Evolutionary conservation across 2,329 filamentous ascomycete genomes (phyloP).

Genomic region (Penicillium sp.): DNA sequence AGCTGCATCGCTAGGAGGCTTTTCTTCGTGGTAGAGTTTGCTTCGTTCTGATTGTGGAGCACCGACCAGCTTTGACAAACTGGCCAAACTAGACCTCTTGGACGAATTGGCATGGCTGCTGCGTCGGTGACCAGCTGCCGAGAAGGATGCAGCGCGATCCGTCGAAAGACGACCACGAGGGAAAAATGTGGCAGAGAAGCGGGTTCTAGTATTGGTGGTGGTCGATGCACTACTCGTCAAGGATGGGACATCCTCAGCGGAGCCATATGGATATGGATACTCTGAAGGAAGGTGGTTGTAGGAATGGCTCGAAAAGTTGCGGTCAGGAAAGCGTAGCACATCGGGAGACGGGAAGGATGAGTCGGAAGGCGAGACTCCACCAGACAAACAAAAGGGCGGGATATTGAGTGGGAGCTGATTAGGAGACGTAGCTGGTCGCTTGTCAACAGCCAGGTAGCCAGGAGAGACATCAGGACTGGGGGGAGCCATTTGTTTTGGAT

Average conservation of each 20-base stretch:
- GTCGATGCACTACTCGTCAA: constrained; percentile 52
- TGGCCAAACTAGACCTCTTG: constrained; percentile 51
- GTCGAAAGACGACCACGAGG: constrained; percentile 42
- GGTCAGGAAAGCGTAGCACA: constrained; percentile 44
- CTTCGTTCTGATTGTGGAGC: constrained; percentile 46
- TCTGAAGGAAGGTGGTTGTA: constrained; percentile 40
- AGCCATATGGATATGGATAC: constrained; percentile 42
- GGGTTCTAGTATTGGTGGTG: constrained; percentile 43
- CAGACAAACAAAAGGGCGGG: constrained; percentile 42
- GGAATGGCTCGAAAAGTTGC: constrained; percentile 36
- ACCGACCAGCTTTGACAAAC: constrained; percentile 48
- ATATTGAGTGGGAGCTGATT: constrained; percentile 40
- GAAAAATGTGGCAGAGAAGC: constrained; percentile 46
- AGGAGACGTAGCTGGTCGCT: constrained; percentile 44
- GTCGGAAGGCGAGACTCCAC: constrained; percentile 38
- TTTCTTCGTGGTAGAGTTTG: constrained; percentile 47
- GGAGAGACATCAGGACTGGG: constrained; percentile 40
- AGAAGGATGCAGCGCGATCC: constrained; percentile 47
- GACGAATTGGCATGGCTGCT: constrained; percentile 41
- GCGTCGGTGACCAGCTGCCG: constrained; percentile 39
- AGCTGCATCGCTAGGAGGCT: constrained; percentile 40
- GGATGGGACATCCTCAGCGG: constrained; percentile 51
- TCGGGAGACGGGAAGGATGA: constrained; percentile 50
- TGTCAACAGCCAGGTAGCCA: constrained; percentile 37
- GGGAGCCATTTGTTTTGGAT: constrained; percentile 20